Evolutionary conservation across 768 basidiomycete species (phyloP).

Genomic region (Phanerodontia chrysosporium): DNA sequence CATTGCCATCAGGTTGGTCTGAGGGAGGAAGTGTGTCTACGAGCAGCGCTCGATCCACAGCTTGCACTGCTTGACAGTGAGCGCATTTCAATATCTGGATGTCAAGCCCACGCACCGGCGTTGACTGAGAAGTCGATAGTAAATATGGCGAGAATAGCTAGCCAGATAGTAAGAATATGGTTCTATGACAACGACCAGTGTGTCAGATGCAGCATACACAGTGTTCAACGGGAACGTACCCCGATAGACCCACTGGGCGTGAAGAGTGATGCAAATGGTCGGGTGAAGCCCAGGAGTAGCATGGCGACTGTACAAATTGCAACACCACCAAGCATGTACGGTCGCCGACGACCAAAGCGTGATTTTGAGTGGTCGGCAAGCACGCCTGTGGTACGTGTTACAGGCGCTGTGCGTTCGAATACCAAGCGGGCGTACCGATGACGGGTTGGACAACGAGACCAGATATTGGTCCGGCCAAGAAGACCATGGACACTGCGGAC

Average conservation of each 20-base stretch:
- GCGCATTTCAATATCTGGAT: slow-evolving; percentile 19
- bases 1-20: slow-evolving; percentile 81
- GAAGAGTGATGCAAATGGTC: slow-evolving; percentile 55
- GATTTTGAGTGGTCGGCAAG: slow-evolving; percentile 84
- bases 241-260: slow-evolving; percentile 28
- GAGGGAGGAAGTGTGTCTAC: slow-evolving; percentile 78
- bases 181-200: slow-evolving; percentile 38
- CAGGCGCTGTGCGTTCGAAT: neutral
- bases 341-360: slow-evolving; percentile 78
- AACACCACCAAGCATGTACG: slow-evolving; percentile 78
- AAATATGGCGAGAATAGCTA: slow-evolving; percentile 73
- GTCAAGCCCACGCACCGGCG: slow-evolving; percentile 33
- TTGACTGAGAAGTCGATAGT: slow-evolving; percentile 65
- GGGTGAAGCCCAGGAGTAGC: slow-evolving; percentile 80
- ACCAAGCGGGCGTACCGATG: slow-evolving; percentile 50
- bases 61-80: slow-evolving; percentile 54
- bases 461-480: slow-evolving; percentile 87
- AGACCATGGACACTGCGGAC: slow-evolving; percentile 84
- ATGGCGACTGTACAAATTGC: slow-evolving; percentile 64
- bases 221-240: slow-evolving; percentile 23
- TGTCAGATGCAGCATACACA: neutral
- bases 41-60: slow-evolving; percentile 84
- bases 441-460: slow-evolving; percentile 90
- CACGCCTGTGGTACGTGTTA: slow-evolving; percentile 35
- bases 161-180: slow-evolving; percentile 61